Evolutionary conservation across 148 eudicot genomes (phyloP).

Genomic region (Suaeda aralocaspica): DNA sequence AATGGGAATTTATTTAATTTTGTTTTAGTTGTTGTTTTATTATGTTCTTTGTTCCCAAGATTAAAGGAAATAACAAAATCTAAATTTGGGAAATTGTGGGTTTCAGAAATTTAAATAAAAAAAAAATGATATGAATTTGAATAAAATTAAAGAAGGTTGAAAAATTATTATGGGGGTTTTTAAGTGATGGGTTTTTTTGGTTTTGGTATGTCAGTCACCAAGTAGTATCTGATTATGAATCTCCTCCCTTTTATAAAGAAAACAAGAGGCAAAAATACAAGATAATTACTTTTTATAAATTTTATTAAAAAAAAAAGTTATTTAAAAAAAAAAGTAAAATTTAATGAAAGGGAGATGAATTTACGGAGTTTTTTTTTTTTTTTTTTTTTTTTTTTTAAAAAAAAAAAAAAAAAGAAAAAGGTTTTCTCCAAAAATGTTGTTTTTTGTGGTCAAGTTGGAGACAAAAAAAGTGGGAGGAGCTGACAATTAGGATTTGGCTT

Average conservation of each 20-base stretch:
- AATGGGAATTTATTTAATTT: not conserved
- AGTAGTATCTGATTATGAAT: not conserved
- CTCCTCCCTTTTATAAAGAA: not conserved
- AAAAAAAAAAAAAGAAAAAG: too few species aligned
- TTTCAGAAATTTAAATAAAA: too few species aligned
- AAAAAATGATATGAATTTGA: not conserved
- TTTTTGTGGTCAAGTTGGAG: constrained; percentile 12
- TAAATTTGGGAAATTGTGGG: not conserved
- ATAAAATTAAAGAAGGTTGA: not conserved
- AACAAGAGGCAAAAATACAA: too few species aligned
- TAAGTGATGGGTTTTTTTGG: not conserved
- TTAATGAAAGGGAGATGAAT: too few species aligned
- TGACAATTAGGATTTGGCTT: constrained; percentile 3
- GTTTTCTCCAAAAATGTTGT: not conserved
- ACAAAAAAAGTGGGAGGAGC: not conserved
- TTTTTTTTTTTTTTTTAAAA: too few species aligned
- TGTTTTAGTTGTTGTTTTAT: not conserved
- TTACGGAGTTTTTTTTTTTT: too few species aligned
- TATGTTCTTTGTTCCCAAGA: too few species aligned
- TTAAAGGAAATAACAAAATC: not conserved
- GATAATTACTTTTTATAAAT: too few species aligned
- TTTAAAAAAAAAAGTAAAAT: too few species aligned
- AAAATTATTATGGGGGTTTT: not conserved
- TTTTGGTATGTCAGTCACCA: not conserved
- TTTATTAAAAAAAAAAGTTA: too few species aligned